Evolutionary conservation across 176 grass and related monocot species (phyloP), one percentile per base, ranked within the genome.

Genomic region (Oryza nivara): DNA sequence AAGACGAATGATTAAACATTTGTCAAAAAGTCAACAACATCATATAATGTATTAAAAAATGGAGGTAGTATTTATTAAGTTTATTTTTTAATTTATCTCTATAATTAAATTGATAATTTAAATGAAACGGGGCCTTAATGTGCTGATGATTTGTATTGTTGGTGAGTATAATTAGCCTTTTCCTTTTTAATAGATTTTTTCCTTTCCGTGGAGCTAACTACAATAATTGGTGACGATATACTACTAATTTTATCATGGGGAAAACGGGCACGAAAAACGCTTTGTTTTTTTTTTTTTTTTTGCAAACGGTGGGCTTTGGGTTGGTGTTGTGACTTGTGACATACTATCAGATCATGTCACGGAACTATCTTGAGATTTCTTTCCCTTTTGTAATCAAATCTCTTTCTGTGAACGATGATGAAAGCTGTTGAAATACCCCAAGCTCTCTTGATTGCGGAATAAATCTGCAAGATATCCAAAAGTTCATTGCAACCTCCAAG

Each of bases 351-450:
- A 68, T 44, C 26, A 54, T 74, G 16, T 74, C 85, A 81, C 13
- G 1, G 3, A 0, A 75, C 70, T 68, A 51, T 44, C 74, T 14
- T 46, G n/a, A 17, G 46, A 13, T 17, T 68, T n/a, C 34, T 23
- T 68, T 14, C 46, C 46, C 34, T 67, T 60, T 23, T 46, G 78
- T 60, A 76, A 69, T 65, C 64, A 87, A 61, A 82, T 76, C 14
- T 51, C 46, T 9, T 58, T n/a, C 6, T 25, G 47, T 5, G 34
- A 34, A 67, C 9, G 23, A 5, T 15, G 65, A 80, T 45, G 70
- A 11, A 11, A 12, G 85, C 44, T 61, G 70, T 15, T 81, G 85
- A 68, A 67, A 68, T 80, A 56, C 34, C 70, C 22, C 43, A 66
- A 10, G 44, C 3, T 80, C 61, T 16, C 12, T 56, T 22, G n/a